Conservation (phyloP, 371 early-diverging fungal species). For the Basidiobolus meristosporus region DNA sequence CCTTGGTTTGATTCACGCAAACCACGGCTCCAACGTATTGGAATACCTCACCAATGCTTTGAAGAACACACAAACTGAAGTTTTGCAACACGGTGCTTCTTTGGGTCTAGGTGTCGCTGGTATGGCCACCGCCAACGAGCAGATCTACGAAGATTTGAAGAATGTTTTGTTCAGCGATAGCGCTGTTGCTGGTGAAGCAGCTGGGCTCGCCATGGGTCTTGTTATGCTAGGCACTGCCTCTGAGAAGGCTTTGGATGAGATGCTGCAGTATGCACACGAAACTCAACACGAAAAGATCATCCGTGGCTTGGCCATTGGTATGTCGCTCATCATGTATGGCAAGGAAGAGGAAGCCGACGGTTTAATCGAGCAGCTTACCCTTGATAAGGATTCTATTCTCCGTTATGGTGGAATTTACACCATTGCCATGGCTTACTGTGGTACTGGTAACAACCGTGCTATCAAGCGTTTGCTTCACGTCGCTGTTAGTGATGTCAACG, state of each 20-base stretch:
- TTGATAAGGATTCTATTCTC: slow-evolving; percentile 87
- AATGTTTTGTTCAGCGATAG: slow-evolving; percentile 77
- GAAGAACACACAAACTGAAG: slow-evolving; percentile 63
- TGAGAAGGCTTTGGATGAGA: slow-evolving; percentile 66
- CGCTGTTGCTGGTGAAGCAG: slow-evolving; percentile 96
- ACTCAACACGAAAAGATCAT: slow-evolving; percentile 98
- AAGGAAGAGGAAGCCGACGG: slow-evolving; percentile 82
- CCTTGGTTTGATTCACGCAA: slow-evolving; percentile 93
- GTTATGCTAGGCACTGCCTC: slow-evolving; percentile 90
- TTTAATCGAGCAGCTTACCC: slow-evolving; percentile 56
- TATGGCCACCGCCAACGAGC: slow-evolving; percentile 83
- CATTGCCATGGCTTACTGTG: slow-evolving; percentile 93
- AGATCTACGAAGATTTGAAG: slow-evolving; percentile 61
- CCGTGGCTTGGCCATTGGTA: slow-evolving; percentile 83
- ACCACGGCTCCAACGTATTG: slow-evolving; percentile 67
- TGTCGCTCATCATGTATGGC: slow-evolving; percentile 90
- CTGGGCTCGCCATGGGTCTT: slow-evolving; percentile 93
- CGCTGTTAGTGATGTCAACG: slow-evolving; percentile 94
- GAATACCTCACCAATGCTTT: slow-evolving; percentile 69
- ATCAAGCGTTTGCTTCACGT: slow-evolving; percentile 86
- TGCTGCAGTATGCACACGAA: slow-evolving; percentile 89
- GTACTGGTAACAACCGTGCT: slow-evolving; percentile 92
- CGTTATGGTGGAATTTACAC: slow-evolving; percentile 93
- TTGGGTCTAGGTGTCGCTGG: slow-evolving; percentile 93
- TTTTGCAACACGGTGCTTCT: slow-evolving; percentile 94